Base-by-base conservation (phyloP, 129 eudicot species). In the Saposhnikovia divaricata region DNA sequence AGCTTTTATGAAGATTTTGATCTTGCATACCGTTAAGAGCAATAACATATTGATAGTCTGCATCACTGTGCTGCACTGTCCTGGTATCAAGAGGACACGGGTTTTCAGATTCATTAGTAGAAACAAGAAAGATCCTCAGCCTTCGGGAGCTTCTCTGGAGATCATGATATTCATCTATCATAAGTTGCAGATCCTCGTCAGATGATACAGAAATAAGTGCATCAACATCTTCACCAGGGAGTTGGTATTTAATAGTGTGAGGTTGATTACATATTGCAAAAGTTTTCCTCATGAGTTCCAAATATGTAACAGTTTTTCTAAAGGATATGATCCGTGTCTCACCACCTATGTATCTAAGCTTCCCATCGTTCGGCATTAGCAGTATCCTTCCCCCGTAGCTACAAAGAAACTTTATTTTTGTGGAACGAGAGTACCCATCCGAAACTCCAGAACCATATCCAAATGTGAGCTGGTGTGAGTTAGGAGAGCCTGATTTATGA, bases 351-450 rank as follows among this genome's bases (percentile, higher is more conserved):
- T 89, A 93, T 81, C 96, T 86, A 68, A 93, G 91, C 81, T 89
- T 90, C 81, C 88, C 96, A 80, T 93, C 96, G 81, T 82, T 87
- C 21, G 93, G 93, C 77, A 96, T 83, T n/a, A 96, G 89, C 65
- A 90, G 77, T n/a, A 93, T 86, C 86, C 82, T 90, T 68, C 98
- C 98, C 42, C 98, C 96, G 78, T 86, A 93, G 82, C 98, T 90
- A 79, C 96, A 93, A 12, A 93, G 87, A 74, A 93, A 86, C 77
- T 90, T 93, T 61, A 93, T 86, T 76, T 87, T 87, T 28, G 80
- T 87, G 4, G 82, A 61, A 34, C 63, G 85, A 5, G 85, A 72
- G 43, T 23, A 37, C 77, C 78, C 81, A 50, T 84, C 90, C 12
- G 77, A 69, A 77, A 75, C 75, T 45, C 82, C 86, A 21, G 90